These are phyloP conservation scores for Neurospora sp. DNA, from an alignment of 495 filamentous ascomycete genomes.

Conservation along the genomic window DNA sequence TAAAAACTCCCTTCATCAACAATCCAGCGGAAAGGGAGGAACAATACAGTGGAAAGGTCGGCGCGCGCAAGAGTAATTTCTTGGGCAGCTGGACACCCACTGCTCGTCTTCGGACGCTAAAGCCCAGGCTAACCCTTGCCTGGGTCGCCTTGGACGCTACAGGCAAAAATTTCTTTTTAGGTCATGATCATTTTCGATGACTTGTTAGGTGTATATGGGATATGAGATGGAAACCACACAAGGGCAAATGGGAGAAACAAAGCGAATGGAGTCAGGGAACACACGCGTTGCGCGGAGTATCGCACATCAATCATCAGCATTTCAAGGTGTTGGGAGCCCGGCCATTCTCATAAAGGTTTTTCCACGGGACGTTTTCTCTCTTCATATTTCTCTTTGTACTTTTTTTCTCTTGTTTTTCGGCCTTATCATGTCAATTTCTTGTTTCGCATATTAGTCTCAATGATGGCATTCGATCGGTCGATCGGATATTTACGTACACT, in stretches of 20 bases:
- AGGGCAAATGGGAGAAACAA: neutral
- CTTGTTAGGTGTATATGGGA: neutral
- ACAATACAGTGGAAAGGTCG: neutral
- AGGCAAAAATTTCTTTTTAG: neutral
- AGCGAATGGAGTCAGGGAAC: neutral
- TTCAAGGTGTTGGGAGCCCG: neutral
- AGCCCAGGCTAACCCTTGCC: neutral
- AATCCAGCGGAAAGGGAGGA: neutral
- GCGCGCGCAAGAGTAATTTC: neutral
- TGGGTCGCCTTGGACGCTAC: neutral
- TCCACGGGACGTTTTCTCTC: neutral
- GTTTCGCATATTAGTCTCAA: neutral
- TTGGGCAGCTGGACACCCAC: neutral
- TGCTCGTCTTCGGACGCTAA: neutral
- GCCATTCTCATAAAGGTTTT: neutral
- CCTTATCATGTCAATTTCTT: neutral
- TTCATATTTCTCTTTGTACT: slow-evolving; percentile 3
- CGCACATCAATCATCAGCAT: neutral
- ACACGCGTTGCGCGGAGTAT: neutral
- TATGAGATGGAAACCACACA: neutral
- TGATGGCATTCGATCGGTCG: neutral
- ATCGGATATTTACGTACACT: neutral
- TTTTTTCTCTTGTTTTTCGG: neutral
- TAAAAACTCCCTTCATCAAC: neutral
- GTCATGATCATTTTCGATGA: neutral